Evolutionary conservation across 345 rosid species (phyloP), one percentile per base, ranked within the genome.

Genomic region (Melaleuca alternifolia): DNA sequence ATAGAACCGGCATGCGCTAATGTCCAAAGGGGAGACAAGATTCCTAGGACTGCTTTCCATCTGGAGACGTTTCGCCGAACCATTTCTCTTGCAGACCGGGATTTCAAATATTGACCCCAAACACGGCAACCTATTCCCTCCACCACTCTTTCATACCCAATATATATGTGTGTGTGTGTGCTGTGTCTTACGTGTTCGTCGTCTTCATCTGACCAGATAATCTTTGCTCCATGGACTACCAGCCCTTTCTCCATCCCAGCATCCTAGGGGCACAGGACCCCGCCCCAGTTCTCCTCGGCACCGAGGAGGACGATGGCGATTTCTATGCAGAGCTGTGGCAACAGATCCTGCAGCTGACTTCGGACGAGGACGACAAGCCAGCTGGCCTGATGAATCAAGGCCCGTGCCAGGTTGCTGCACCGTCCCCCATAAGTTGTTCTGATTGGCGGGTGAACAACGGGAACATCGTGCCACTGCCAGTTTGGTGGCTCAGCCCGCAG

Each of bases 261-360:
- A 65, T 33, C 46, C 8, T 11, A 6, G 46, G 6, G 23, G 77
- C 77, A 44, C 16, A 65, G 77, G 46, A 20, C 44, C 46, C 46
- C 10, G 46, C 46, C 77, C 46, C 23, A 20, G 46, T 16, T 30
- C 77, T 65, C 46, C 77, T 65, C 9, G 24, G 77, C 23, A 30
- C 6, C 20, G 15, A 13, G 71, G 65, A 52, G 54, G 92, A 91
- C 15, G 92, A 91, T 0, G 54, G 56, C 82, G 88, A 44, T 71
- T 88, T 87, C 88, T 93, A 89, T 33, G 87, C 88, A 3, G 91
- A 92, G 50, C 87, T 91, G 37, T 77, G 86, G 83, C 89, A 86
- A 89, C 92, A 92, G 89, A 86, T 93, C 88, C 89, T 91, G 87
- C 89, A 89, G 52, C 79, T 89, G 87, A 93, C 92, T 18, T 92